Evolutionary conservation across 768 basidiomycete genomes (phyloP), one percentile per base, ranked within the genome.

Genomic region (Fistulinella prunicolor): DNA sequence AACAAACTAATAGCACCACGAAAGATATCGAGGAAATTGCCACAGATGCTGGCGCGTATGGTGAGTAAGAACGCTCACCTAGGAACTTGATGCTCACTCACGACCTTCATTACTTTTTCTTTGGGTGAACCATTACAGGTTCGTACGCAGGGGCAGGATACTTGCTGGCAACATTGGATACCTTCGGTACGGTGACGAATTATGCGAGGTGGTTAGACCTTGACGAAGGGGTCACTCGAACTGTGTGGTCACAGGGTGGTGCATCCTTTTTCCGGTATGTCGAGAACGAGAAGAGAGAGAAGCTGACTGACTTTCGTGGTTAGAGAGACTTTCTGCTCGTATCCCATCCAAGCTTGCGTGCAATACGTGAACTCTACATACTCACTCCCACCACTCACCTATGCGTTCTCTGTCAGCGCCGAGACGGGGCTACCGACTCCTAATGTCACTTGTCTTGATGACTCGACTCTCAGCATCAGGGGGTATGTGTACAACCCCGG

Each of bases 161-260:
- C 57, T 62, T 88, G 1, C 49, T 85, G 3, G 72, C 79, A 0
- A 79, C 73, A 9, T 53, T 85, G 21, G 62, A 78, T 50, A 52
- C 58, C 8, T 72, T 69, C 2, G 76, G 55, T 16, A 6, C 43
- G 5, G 54, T 60, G 10, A 56, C 62, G 2, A 68, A 78, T 51
- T 88, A 83, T 57, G 71, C 63, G 21, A 76, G 87, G 21, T 88
- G 82, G 80, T 70, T 89, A 26, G 85, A 89, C 52, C 67, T 89
- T 24, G 85, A 89, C 50, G 66, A 77, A 50, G 84, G 73, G 2
- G 64, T 84, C 28, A 72, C 77, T 8, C 72, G 75, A 24, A 80
- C 84, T 0, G 69, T 69, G 2, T 89, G 87, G 86, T 74, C 74
- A 1, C 80, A 84, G 57, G 70, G 62, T 22, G 71, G 70, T 20